Base-by-base conservation (phyloP, 73 alveolate genomes). In the Paramecium sonneborni region DNA sequence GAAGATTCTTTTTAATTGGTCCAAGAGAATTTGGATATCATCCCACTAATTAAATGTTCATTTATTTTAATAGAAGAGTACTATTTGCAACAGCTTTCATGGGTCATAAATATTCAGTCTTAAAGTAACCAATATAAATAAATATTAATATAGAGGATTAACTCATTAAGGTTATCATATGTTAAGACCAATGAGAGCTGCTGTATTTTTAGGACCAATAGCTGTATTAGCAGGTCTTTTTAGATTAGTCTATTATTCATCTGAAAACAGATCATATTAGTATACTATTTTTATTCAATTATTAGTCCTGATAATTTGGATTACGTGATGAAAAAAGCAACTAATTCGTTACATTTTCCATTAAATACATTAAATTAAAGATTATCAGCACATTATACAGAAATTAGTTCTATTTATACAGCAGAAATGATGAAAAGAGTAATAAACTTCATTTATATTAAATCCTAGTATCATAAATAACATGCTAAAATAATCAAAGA, bases 351-450 rank as follows among this genome's bases (percentile, higher is more conserved):
- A 88, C 62, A 76, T 24, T 88, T 88, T 57, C 94, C 94, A 69
- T 88, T 88, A 26, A 88, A 88, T 46, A 69, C 94, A 10, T 52
- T 88, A n/a, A 88, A 88, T 88, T 85, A 88, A 52, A 88, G 94
- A 72, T 38, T 82, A 69, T 88, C 94, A 20, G 91, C 89, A n/a
- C 94, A 88, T 67, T 88, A 30, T 26, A 38, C 84, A 69, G 94
- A 88, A 70, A 88, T 88, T 26, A 88, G 84, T 52, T 48, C 94
- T 24, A 69, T 88, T 26, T 88, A 88, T 70, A 55, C 84, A 32
- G 94, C 94, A 24, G 94, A 88, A 70, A 88, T 88, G 94, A 70
- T 70, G 89, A 88, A 88, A 85, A 88, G 90, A 69, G 94, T 88
- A 88, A 15, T 52, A 15, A 15, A n/a, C 32, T 6, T 8, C 26